These are phyloP conservation scores for Simplicillium aogashimaense DNA, from an alignment of 2,329 filamentous ascomycete species.

Conservation along the genomic window DNA sequence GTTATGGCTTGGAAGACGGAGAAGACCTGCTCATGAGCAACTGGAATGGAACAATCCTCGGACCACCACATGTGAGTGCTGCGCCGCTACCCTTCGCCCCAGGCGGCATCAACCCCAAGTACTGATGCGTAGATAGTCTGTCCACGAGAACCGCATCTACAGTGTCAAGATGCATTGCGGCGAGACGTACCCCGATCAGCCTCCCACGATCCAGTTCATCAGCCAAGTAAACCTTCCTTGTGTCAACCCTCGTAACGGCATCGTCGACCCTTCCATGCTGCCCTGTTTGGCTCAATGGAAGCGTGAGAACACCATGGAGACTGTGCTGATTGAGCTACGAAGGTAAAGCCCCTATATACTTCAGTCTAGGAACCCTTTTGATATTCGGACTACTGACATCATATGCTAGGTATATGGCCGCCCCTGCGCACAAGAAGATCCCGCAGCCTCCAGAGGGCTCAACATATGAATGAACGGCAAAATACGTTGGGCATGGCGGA, in stretches of 20 bases:
- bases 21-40: conserved; percentile 96
- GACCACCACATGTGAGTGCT: conserved; percentile 77
- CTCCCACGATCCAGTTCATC: conserved; percentile 84
- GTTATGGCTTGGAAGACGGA: conserved; percentile 87
- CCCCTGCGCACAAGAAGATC: conserved; percentile 85
- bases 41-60: conserved; percentile 97
- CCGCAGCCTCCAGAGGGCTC: conserved; percentile 86
- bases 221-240: conserved; percentile 96
- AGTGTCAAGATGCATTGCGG: conserved; percentile 96
- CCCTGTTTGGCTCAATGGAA: conserved; percentile 86
- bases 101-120: not conserved
- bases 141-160: conserved; percentile 98
- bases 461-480: conserved; percentile 23
- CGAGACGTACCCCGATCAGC: conserved; percentile 75
- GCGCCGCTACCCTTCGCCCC: not conserved
- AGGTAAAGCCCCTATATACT: conserved; percentile 47
- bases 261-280: conserved; percentile 77
- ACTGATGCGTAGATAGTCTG: conserved; percentile 49
- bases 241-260: conserved; percentile 69
- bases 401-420: conserved; percentile 72
- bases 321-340: conserved; percentile 76
- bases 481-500: no score
- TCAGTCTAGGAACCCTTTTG: not conserved
- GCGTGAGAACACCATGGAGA: conserved; percentile 91
- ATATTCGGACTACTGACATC: not conserved